These are phyloP conservation scores for Metschnikowia rubicola DNA, from an alignment of 805 yeast species.

Conservation along the genomic window DNA sequence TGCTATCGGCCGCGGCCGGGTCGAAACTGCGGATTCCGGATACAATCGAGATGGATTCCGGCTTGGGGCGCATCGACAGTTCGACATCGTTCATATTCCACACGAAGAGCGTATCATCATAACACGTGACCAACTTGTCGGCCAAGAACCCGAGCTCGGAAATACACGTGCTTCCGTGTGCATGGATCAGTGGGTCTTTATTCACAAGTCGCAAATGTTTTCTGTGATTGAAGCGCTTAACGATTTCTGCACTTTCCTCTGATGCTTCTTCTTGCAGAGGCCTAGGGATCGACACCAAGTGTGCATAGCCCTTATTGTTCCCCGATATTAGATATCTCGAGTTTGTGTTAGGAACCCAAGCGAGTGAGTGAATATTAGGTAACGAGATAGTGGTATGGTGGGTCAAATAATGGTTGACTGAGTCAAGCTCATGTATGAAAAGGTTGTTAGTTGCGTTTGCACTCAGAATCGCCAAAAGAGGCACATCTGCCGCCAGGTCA, in stretches of 20 bases:
- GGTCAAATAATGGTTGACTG: conserved; percentile 40
- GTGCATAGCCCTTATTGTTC: conserved; percentile 70
- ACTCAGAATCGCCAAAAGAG: conserved; percentile 51
- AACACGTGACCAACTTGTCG: conserved; percentile 53
- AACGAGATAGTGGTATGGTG: conserved; percentile 59
- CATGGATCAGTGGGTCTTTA: conserved; percentile 20
- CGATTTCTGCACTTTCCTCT: conserved; percentile 60
- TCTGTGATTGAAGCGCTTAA: conserved; percentile 75
- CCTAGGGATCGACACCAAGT: conserved; percentile 63
- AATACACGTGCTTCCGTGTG: conserved; percentile 24
- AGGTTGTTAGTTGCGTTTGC: conserved; percentile 45
- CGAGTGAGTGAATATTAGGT: conserved; percentile 51
- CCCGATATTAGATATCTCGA: conserved; percentile 59
- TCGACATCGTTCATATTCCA: conserved; percentile 69
- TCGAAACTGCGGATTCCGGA: conserved; percentile 53
- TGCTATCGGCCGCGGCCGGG: not conserved
- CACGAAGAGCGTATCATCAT: conserved; percentile 65
- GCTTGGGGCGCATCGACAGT: conserved; percentile 38
- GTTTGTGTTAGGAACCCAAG: conserved; percentile 45
- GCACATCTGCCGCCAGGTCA: conserved; percentile 20
- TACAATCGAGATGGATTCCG: conserved; percentile 51
- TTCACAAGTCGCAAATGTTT: conserved; percentile 49
- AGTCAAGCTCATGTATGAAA: conserved; percentile 47
- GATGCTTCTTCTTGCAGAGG: conserved; percentile 5
- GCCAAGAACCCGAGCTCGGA: conserved; percentile 26